Evolutionary conservation across 2,329 filamentous ascomycete species (phyloP).

Genomic region (Cercospora sp.): DNA sequence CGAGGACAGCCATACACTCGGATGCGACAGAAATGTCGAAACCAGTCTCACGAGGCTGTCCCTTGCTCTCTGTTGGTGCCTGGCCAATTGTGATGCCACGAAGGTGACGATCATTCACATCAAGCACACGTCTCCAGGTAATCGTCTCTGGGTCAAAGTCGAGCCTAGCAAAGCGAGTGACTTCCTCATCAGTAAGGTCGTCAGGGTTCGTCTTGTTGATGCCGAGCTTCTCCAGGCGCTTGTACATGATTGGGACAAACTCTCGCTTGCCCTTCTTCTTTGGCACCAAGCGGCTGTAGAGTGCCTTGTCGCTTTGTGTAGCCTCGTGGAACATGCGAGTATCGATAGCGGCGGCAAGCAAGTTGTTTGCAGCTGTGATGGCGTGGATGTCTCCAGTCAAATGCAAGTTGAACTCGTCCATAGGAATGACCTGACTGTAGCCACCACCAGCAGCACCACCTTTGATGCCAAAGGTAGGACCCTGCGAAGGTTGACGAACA

Average conservation of each 20-base stretch:
- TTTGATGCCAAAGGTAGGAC: slow-evolving; percentile 98
- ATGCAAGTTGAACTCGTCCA: slow-evolving; percentile 99
- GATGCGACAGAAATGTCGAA: slow-evolving; percentile 98
- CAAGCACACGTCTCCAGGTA: slow-evolving; percentile 92
- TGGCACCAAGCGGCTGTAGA: slow-evolving; percentile 86
- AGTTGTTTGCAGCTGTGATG: slow-evolving; percentile 94
- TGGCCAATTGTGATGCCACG: slow-evolving; percentile 85
- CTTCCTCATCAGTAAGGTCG: slow-evolving; percentile 86
- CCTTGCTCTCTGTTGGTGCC: slow-evolving; percentile 80
- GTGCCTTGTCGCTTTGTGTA: slow-evolving; percentile 84
- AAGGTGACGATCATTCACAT: slow-evolving; percentile 95
- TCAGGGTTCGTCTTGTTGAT: slow-evolving; percentile 94
- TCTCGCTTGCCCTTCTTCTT: slow-evolving; percentile 83
- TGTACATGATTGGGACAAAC: slow-evolving; percentile 89
- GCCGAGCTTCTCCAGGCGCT: slow-evolving; percentile 88
- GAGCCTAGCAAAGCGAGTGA: slow-evolving; percentile 81
- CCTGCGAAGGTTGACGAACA: slow-evolving; percentile 93
- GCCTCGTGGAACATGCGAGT: slow-evolving; percentile 98
- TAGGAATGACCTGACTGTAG: slow-evolving; percentile 98
- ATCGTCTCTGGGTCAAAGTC: slow-evolving; percentile 97
- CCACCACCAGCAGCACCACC: slow-evolving; percentile 94
- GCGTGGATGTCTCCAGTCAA: slow-evolving; percentile 97
- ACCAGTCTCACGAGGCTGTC: slow-evolving; percentile 80
- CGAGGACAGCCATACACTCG: slow-evolving; percentile 97
- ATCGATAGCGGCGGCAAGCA: slow-evolving; percentile 93